These are phyloP conservation scores for Pestalotiopsis sp. DNA, from an alignment of 2,329 filamentous ascomycete species.

Conservation along the genomic window DNA sequence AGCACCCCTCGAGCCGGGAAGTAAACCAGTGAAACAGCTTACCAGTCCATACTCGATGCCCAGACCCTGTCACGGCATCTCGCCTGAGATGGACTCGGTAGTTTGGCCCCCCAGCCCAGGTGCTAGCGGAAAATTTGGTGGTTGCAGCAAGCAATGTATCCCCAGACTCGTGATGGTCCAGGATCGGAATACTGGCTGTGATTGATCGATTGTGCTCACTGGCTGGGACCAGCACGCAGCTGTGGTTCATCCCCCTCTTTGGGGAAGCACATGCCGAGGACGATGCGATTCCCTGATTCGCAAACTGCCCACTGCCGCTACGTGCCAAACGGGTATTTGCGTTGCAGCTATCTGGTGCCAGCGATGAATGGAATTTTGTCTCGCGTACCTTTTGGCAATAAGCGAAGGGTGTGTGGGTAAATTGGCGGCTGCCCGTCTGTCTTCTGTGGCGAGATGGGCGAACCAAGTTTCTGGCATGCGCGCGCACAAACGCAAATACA, in stretches of 20 bases:
- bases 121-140: neutral
- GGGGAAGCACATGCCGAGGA: neutral
- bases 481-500: neutral
- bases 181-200: neutral
- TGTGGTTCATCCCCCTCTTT: neutral
- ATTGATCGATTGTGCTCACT: neutral
- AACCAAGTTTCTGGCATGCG: constrained; percentile 2
- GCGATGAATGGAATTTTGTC: neutral
- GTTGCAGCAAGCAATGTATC: neutral
- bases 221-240: neutral
- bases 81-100: constrained; percentile 11
- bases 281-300: neutral
- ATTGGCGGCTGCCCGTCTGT: neutral
- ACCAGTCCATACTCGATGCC: neutral
- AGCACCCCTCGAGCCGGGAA: constrained; percentile 8
- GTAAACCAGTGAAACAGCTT: neutral
- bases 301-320: neutral
- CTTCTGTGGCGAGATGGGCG: constrained; percentile 4
- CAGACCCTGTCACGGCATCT: constrained; percentile 9
- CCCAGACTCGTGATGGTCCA: neutral
- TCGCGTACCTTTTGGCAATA: constrained; percentile 4
- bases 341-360: neutral
- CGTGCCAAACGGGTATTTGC: constrained; percentile 1
- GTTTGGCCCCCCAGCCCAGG: neutral
- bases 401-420: neutral